These are phyloP conservation scores for Rhodotorula sp. DNA, from an alignment of 1,284 basidiomycete genomes.

Conservation along the genomic window DNA sequence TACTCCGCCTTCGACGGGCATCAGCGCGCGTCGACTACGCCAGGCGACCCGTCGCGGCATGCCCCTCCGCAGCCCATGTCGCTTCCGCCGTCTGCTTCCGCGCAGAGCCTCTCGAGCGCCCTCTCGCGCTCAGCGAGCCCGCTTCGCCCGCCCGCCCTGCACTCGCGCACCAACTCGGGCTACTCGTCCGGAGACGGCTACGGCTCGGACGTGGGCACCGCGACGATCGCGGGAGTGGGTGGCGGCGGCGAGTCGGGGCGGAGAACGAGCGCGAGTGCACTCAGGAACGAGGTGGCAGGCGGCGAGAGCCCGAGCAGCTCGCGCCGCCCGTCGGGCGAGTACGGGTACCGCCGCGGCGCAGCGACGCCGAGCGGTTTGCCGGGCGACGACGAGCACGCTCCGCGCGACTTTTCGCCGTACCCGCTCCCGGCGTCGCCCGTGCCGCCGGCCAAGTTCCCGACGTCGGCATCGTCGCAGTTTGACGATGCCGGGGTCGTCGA, in stretches of 20 bases:
- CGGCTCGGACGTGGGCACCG: no score
- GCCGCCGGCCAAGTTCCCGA: background rate
- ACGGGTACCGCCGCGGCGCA: background rate
- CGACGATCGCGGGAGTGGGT: no score
- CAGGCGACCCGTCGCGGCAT: slow-evolving; percentile 15
- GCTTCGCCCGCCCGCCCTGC: background rate
- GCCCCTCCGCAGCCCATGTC: slow-evolving; percentile 1
- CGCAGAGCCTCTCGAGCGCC: slow-evolving; percentile 10
- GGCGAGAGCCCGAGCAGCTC: background rate
- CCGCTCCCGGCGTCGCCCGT: slow-evolving; percentile 3
- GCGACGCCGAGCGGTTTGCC: no score
- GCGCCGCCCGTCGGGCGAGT: background rate
- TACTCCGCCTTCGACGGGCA: background rate
- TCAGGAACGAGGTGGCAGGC: background rate
- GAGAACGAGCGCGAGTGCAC: slow-evolving; percentile 3
- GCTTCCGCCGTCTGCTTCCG: slow-evolving; percentile 11
- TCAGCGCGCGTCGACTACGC: slow-evolving; percentile 9
- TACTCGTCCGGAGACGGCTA: background rate
- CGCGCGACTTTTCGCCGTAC: slow-evolving; percentile 10
- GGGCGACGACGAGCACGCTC: background rate
- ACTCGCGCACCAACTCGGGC: background rate
- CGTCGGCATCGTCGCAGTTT: background rate
- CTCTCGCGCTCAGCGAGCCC: slow-evolving; percentile 10
- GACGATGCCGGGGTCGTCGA: no score
- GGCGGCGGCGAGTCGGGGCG: background rate